Evolutionary conservation across 371 early-diverging fungal species (phyloP).

Genomic region (Rhizopus arrhizus): DNA sequence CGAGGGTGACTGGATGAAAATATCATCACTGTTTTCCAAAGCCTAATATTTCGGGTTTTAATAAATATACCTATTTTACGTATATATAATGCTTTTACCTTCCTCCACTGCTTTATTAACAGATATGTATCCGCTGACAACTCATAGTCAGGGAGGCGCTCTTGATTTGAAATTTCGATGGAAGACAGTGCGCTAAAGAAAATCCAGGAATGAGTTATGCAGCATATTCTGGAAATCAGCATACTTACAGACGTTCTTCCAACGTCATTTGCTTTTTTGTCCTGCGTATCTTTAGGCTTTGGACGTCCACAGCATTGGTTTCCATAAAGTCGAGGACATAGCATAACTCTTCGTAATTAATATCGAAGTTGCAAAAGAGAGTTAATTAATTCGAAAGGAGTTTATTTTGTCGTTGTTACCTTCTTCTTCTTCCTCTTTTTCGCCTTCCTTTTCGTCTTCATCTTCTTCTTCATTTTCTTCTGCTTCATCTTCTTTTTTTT

Average conservation of each 20-base stretch:
- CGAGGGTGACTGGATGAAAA: not conserved
- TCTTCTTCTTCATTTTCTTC: too few relatives aligned
- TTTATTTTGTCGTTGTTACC: not conserved
- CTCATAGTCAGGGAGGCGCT: not conserved
- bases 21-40: not conserved
- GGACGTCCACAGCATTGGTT: not conserved
- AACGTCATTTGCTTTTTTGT: conserved; percentile 1
- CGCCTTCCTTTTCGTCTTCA: not conserved
- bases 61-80: too few relatives aligned
- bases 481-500: too few relatives aligned
- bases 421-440: not conserved
- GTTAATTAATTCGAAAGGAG: not conserved
- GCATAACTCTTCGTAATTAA: not conserved
- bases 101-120: not conserved
- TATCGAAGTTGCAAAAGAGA: not conserved
- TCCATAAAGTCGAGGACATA: not conserved
- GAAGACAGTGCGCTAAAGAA: not conserved
- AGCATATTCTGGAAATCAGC: not conserved
- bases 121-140: not conserved
- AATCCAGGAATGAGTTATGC: not conserved
- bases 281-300: not conserved
- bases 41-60: not conserved
- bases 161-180: not conserved
- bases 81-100: too few relatives aligned
- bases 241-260: conserved; percentile 1